Evolutionary conservation across 768 basidiomycete species (phyloP).

Genomic region (Auriscalpium orientale): DNA sequence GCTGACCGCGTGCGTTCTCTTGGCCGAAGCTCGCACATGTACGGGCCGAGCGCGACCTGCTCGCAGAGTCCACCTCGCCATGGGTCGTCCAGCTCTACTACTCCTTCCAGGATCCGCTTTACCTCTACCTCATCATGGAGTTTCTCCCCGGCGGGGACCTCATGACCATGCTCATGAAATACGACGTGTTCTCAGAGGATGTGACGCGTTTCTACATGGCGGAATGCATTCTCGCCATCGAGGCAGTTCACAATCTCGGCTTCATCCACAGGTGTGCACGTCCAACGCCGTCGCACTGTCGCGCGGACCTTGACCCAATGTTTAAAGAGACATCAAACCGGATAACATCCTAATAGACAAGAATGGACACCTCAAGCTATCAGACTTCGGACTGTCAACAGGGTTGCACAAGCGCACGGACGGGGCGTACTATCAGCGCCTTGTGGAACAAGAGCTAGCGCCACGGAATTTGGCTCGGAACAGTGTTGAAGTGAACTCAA

Average conservation of each 20-base stretch:
- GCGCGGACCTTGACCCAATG: not conserved
- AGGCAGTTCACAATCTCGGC: conserved; percentile 93
- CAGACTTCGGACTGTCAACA: conserved; percentile 96
- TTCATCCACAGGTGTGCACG: conserved; percentile 87
- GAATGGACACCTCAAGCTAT: conserved; percentile 94
- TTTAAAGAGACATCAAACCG: conserved; percentile 89
- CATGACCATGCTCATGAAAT: conserved; percentile 99
- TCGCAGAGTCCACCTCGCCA: conserved; percentile 89
- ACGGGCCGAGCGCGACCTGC: conserved; percentile 92
- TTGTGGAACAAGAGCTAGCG: conserved; percentile 57
- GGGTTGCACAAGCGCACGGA: conserved; percentile 98
- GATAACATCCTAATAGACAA: conserved; percentile 99
- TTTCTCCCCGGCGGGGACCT: conserved; percentile 97
- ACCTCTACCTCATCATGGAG: conserved; percentile 97
- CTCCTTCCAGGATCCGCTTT: conserved; percentile 91
- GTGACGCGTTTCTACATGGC: conserved; percentile 99
- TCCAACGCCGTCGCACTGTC: not conserved
- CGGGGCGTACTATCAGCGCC: conserved; percentile 86
- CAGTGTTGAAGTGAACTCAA: conserved; percentile 95
- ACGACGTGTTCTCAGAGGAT: conserved; percentile 97
- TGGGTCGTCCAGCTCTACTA: conserved; percentile 98
- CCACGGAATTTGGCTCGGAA: conserved; percentile 61
- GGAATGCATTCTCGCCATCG: conserved; percentile 93
- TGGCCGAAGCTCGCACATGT: conserved; percentile 83
- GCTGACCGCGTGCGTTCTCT: not conserved